Percentiles rank a stretch among this genome's conserved stretches.
phyloP scores from a whole-genome alignment of 1,284 basidiomycete species.

The Puccinia novopanici region DNA sequence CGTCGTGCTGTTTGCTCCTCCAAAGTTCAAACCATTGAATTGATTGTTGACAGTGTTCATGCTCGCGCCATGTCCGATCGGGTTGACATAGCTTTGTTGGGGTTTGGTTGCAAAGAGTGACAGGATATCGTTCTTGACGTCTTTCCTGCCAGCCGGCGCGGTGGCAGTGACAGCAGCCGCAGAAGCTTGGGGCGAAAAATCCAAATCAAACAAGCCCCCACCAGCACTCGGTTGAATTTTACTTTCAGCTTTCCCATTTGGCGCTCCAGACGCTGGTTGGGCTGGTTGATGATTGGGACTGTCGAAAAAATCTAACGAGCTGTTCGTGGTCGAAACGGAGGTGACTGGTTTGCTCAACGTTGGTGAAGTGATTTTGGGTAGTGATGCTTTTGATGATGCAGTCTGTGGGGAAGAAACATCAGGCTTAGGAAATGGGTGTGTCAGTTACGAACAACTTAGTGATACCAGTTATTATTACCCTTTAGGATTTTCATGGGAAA shows the following conservation, averaged over 20 bases:
- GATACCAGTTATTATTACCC: neutral
- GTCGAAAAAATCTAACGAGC: constrained; percentile 57
- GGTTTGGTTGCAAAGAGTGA: constrained; percentile 70
- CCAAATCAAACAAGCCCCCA: constrained; percentile 79
- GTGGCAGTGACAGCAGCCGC: constrained; percentile 59
- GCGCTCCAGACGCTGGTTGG: constrained; percentile 62
- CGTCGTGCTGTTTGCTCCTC: neutral
- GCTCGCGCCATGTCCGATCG: neutral
- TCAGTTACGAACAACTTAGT: constrained; percentile 5
- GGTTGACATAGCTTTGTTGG: constrained; percentile 16
- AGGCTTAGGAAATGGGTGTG: constrained; percentile 37
- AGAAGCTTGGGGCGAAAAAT: constrained; percentile 70
- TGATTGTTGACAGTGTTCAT: constrained; percentile 45
- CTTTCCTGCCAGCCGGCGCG: constrained; percentile 64
- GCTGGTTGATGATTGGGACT: constrained; percentile 59
- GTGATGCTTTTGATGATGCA: constrained; percentile 7
- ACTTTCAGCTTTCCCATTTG: constrained; percentile 51
- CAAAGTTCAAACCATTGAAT: constrained; percentile 41
- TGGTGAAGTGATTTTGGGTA: constrained; percentile 52
- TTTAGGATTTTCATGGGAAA: neutral
- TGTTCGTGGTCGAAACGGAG: constrained; percentile 59
- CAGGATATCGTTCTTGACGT: constrained; percentile 81
- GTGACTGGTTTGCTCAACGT: constrained; percentile 55
- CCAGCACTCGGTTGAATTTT: constrained; percentile 52
- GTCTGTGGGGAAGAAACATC: constrained; percentile 21